A percentile compares a stretch with the other conserved stretches of the same genome.
Conservation (phyloP, 805 yeast species). For the Ogataea sp. region DNA sequence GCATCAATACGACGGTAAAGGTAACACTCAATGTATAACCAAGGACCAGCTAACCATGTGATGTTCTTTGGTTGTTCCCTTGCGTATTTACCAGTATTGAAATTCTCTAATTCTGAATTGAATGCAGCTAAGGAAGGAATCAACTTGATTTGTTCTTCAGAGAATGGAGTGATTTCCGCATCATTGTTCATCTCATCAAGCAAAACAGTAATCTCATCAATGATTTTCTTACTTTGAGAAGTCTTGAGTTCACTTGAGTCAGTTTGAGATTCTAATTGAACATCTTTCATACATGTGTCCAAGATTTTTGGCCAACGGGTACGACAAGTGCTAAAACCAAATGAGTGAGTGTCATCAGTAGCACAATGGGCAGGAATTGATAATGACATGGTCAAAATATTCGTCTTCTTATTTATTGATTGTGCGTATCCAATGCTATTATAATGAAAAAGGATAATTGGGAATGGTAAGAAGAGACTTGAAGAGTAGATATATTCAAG, state of each 20-base stretch:
- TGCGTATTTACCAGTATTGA: conserved; percentile 10
- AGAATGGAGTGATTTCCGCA: conserved; percentile 34
- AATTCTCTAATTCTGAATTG: conserved; percentile 42
- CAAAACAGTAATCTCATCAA: conserved; percentile 32
- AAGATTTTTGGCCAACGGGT: conserved; percentile 85
- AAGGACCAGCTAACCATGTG: conserved; percentile 81
- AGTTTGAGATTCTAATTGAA: conserved; percentile 17
- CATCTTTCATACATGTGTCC: conserved; percentile 58
- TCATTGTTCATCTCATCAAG: conserved; percentile 36
- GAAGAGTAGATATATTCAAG: no score
- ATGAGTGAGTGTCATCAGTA: conserved; percentile 66
- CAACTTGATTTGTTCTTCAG: conserved; percentile 26
- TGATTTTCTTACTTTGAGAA: conserved; percentile 42
- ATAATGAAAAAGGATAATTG: no score
- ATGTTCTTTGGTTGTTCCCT: conserved; percentile 15
- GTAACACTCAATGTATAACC: conserved; percentile 85
- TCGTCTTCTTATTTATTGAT: conserved; percentile 14
- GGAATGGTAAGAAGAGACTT: no score
- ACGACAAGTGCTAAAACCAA: conserved; percentile 73
- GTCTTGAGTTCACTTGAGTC: conserved; percentile 15
- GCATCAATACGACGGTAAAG: conserved; percentile 61
- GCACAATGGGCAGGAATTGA: conserved; percentile 38
- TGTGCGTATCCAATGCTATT: no score
- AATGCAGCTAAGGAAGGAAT: conserved; percentile 44
- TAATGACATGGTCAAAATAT: background rate